These are phyloP conservation scores for Hypomyces rosellus DNA, from an alignment of 2,329 filamentous ascomycete genomes.

Conservation along the genomic window DNA sequence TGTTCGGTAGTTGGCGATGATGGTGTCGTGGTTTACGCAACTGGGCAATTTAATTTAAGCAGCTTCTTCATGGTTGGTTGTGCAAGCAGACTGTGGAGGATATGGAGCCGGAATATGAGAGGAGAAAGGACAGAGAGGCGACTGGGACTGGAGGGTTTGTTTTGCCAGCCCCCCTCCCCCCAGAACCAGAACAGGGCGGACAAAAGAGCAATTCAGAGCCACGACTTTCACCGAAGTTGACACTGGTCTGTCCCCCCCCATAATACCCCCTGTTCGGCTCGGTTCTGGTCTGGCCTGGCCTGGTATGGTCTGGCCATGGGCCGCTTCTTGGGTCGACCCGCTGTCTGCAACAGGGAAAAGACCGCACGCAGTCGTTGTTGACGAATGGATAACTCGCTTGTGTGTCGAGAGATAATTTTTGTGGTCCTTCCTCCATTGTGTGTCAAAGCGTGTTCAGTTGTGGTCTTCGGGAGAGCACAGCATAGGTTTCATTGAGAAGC, in stretches of 20 bases:
- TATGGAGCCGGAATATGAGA: not conserved
- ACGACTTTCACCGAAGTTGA: slow-evolving; percentile 14
- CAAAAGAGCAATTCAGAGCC: slow-evolving; percentile 6
- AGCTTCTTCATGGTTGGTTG: slow-evolving; percentile 2
- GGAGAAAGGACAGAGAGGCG: not conserved
- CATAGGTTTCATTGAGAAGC: too few relatives aligned
- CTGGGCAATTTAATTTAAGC: slow-evolving; percentile 7
- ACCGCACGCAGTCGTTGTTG: not conserved
- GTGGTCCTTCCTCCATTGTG: too few relatives aligned
- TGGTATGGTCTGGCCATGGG: slow-evolving; percentile 4
- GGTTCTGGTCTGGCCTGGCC: not conserved
- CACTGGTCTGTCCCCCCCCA: not conserved
- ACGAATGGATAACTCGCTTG: not conserved
- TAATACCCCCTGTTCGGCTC: too few relatives aligned
- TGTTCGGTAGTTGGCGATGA: slow-evolving; percentile 11
- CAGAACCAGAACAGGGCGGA: too few relatives aligned
- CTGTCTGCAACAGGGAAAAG: not conserved
- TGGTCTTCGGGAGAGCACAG: too few relatives aligned
- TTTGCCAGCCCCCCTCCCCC: too few relatives aligned
- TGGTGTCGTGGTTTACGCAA: slow-evolving; percentile 7
- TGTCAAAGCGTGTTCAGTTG: too few relatives aligned
- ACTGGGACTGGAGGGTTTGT: too few relatives aligned
- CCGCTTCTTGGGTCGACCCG: not conserved
- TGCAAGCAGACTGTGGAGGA: not conserved
- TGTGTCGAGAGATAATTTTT: not conserved